Evolutionary conservation across 2,329 filamentous ascomycete genomes (phyloP).

Genomic region (Corniculantispora saksenae): DNA sequence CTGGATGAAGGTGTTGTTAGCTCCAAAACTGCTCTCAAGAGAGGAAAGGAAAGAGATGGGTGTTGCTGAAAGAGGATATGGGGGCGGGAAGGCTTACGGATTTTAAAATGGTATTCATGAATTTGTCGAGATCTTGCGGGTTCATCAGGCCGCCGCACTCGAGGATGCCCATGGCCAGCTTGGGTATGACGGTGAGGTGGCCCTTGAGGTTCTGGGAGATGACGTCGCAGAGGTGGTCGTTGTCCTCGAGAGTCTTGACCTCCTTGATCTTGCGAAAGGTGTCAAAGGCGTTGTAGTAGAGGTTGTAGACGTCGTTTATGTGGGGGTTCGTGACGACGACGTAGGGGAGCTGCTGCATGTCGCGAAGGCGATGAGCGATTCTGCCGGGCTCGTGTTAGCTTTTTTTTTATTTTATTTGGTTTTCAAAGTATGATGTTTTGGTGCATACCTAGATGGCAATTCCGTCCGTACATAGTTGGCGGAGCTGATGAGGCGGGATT

Average conservation of each 20-base stretch:
- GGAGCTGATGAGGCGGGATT: slow-evolving; percentile 84
- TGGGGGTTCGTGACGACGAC: slow-evolving; percentile 94
- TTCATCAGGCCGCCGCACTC: slow-evolving; percentile 85
- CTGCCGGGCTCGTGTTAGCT: slow-evolving; percentile 44
- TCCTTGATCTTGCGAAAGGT: slow-evolving; percentile 81
- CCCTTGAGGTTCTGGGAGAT: slow-evolving; percentile 79
- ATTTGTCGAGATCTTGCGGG: slow-evolving; percentile 79
- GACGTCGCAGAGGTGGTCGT: slow-evolving; percentile 80
- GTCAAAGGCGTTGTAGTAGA: slow-evolving; percentile 97
- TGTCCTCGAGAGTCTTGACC: slow-evolving; percentile 83
- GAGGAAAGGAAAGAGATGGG: too few species aligned
- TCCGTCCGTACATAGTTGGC: slow-evolving; percentile 98
- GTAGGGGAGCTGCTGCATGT: slow-evolving; percentile 96
- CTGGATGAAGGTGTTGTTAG: slow-evolving; percentile 41
- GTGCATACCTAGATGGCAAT: slow-evolving; percentile 72
- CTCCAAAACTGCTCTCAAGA: neutral
- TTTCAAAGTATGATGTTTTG: too few species aligned
- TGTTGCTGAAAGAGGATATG: too few species aligned
- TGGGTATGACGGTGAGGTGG: slow-evolving; percentile 90
- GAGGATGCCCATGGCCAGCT: slow-evolving; percentile 89
- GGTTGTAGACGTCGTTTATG: slow-evolving; percentile 90
- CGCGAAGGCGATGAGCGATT: slow-evolving; percentile 88
- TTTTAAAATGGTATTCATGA: slow-evolving; percentile 91
- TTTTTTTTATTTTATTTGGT: too few species aligned
- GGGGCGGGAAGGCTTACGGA: slow-evolving; percentile 63